Conservation (phyloP, 2,329 filamentous ascomycete species). For the Aspergillus sp. region DNA sequence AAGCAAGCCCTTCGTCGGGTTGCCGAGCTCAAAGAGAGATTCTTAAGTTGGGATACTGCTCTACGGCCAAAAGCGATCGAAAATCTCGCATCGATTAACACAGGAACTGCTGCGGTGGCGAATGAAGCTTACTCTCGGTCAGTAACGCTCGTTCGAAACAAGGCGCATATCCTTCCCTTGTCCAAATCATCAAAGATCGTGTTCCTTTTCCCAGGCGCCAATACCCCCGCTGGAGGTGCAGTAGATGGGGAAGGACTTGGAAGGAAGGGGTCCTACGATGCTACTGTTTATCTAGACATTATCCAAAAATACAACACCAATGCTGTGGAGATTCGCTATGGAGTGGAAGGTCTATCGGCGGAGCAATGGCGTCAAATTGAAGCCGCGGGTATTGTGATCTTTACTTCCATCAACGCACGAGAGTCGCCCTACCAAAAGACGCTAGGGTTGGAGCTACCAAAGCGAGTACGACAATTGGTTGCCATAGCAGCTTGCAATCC, state of each 20-base stretch:
- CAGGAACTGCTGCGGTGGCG: slow-evolving; percentile 20
- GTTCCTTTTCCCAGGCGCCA: slow-evolving; percentile 33
- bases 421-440: slow-evolving; percentile 31
- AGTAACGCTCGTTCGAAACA: slow-evolving; percentile 35
- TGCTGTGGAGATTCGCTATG: slow-evolving; percentile 29
- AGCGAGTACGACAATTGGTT: slow-evolving; percentile 26
- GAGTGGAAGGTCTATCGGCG: slow-evolving; percentile 21
- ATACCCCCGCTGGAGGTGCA: slow-evolving; percentile 28
- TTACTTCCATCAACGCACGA: slow-evolving; percentile 35
- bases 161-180: slow-evolving; percentile 25
- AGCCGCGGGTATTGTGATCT: slow-evolving; percentile 34
- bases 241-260: slow-evolving; percentile 34
- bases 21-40: slow-evolving; percentile 30
- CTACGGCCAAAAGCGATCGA: slow-evolving; percentile 13
- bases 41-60: slow-evolving; percentile 26
- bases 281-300: slow-evolving; percentile 26
- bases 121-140: slow-evolving; percentile 33
- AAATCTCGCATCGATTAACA: slow-evolving; percentile 18
- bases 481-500: slow-evolving; percentile 38
- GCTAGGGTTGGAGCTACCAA: slow-evolving; percentile 28
- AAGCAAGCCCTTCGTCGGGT: slow-evolving; percentile 32
- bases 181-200: slow-evolving; percentile 22
- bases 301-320: slow-evolving; percentile 21
- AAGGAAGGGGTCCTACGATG: slow-evolving; percentile 25
- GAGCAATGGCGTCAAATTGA: slow-evolving; percentile 26